These are phyloP conservation scores for Verticillium nonalfalfae DNA, from an alignment of 2,329 filamentous ascomycete genomes.

Conservation along the genomic window DNA sequence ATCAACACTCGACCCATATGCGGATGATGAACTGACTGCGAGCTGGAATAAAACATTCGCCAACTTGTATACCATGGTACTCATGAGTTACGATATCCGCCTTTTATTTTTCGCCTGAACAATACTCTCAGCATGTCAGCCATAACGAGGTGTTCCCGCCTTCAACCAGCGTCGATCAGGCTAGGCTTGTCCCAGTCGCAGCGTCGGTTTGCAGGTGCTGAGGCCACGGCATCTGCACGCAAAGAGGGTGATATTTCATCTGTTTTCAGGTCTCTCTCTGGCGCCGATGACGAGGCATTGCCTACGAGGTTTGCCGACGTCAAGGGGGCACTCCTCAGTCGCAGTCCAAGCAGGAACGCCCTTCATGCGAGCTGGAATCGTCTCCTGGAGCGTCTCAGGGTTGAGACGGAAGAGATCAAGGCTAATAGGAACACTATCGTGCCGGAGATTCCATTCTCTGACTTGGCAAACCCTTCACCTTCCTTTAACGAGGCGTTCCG, in stretches of 20 bases:
- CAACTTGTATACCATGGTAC: too few relatives aligned
- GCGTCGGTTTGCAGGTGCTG: background rate
- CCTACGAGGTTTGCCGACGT: constrained; percentile 50
- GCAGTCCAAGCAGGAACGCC: constrained; percentile 13
- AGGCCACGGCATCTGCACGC: constrained; percentile 22
- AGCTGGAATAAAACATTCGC: too few relatives aligned
- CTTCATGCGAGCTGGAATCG: constrained; percentile 42
- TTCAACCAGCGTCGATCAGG: background rate
- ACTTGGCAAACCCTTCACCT: constrained; percentile 24
- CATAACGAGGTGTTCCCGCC: background rate
- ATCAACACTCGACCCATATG: background rate
- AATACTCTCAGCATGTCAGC: background rate
- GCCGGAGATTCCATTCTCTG: constrained; percentile 42
- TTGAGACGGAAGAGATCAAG: constrained; percentile 42
- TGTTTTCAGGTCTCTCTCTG: constrained; percentile 53
- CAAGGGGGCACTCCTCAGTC: constrained; percentile 47
- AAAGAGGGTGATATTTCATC: constrained; percentile 58
- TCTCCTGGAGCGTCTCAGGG: constrained; percentile 35
- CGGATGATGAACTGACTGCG: too few relatives aligned
- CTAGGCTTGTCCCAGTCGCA: background rate
- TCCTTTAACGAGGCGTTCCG: constrained; percentile 20
- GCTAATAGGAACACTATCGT: constrained; percentile 39
- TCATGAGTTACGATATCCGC: background rate
- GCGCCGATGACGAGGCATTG: constrained; percentile 34
- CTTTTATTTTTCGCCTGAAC: background rate